Conservation (phyloP, 192 early-diverging fungal species). For the Haplosporangium gracile region DNA sequence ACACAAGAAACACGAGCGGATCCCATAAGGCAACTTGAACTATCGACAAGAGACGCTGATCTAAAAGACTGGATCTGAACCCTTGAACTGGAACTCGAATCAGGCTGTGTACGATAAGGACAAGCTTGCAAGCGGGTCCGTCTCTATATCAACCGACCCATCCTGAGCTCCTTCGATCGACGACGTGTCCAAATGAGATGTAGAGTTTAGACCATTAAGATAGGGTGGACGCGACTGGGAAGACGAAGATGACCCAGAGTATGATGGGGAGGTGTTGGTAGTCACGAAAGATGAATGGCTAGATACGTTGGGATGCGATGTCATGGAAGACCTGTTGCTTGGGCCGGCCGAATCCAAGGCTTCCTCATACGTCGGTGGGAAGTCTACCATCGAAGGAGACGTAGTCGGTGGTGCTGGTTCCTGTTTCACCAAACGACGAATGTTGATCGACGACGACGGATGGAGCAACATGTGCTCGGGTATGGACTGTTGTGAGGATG, state of each 20-base stretch:
- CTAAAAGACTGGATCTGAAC: not conserved
- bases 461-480: conserved; percentile 45
- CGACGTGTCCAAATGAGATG: not conserved
- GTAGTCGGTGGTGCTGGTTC: not conserved
- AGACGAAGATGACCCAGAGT: not conserved
- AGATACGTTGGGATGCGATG: not conserved
- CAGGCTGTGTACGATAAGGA: not conserved
- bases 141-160: not conserved
- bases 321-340: not conserved
- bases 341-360: conserved; percentile 17
- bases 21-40: not conserved
- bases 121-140: not conserved
- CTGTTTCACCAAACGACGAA: conserved; percentile 6
- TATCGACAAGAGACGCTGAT: not conserved
- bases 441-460: conserved; percentile 15
- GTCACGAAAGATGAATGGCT: not conserved
- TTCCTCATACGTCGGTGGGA: conserved; percentile 46
- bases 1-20: not conserved
- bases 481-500: not conserved
- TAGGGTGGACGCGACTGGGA: not conserved
- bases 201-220: not conserved
- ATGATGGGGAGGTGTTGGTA: not conserved
- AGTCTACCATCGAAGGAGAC: conserved; percentile 8
- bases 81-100: not conserved
- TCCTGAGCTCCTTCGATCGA: not conserved